These are phyloP conservation scores for Aspergillus sp. DNA, from an alignment of 2,329 filamentous ascomycete species.

Conservation along the genomic window DNA sequence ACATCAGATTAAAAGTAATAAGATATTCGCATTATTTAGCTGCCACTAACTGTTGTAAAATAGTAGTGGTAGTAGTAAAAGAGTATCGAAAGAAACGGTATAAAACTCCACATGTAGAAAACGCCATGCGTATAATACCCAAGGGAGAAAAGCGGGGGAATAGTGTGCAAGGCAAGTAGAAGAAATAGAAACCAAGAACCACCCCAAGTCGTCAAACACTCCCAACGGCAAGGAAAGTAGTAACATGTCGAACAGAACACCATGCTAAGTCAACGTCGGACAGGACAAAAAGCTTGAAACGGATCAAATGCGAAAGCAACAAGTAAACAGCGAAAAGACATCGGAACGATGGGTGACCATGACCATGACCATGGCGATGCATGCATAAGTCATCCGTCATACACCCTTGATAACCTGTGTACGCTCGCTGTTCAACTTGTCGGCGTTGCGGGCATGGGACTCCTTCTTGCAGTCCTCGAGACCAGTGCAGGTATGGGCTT, in stretches of 20 bases:
- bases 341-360: no score
- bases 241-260: conserved; percentile 15
- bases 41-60: neutral
- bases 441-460: conserved; percentile 86
- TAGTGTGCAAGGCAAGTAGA: neutral
- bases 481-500: conserved; percentile 87
- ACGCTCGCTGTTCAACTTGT: conserved; percentile 83
- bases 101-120: neutral
- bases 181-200: conserved; percentile 4
- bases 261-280: conserved; percentile 23
- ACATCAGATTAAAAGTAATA: neutral
- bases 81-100: neutral
- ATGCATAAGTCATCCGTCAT: conserved; percentile 37
- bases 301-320: conserved; percentile 2
- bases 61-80: neutral
- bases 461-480: conserved; percentile 98
- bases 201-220: neutral
- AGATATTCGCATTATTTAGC: neutral
- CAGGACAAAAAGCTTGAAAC: neutral
- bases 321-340: conserved; percentile 2
- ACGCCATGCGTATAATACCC: conserved; percentile 6
- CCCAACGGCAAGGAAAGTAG: neutral
- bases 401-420: conserved; percentile 91
- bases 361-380: no score
- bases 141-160: neutral